Evolutionary conservation across 371 early-diverging fungal genomes (phyloP), one percentile per base, ranked within the genome.

Genomic region (Mortierella sp.): DNA sequence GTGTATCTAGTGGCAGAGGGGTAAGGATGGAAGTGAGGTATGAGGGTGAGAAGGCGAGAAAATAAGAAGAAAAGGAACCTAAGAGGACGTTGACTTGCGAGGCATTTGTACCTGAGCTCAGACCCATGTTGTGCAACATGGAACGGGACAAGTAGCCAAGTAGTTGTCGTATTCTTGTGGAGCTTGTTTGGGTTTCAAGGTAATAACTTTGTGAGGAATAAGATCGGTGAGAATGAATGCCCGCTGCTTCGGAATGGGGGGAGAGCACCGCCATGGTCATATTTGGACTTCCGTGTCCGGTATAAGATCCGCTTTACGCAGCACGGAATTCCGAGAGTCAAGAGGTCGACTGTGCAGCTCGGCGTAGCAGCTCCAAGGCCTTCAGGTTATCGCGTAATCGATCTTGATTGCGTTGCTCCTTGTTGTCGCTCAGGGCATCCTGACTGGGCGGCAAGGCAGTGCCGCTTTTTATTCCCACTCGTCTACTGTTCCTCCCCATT

Each of bases 401-500:
- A n/a, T n/a, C n/a, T 34, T 34, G 34, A 34, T 34, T 10, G 34
- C 34, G 34, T 34, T n/a, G n/a, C n/a, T n/a, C 34, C 34, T 34
- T 34, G 34, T 10, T 10, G 34, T 34, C 34, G 34, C 34, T 7
- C 34, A 34, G 4, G 34, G 7, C 34, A 7, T 34, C 34, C 4
- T 34, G 7, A 10, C 4, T 34, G 7, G 34, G 34, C 4, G 34
- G 7, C 34, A 34, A 4, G 34, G 34, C 34, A 34, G 34, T 25
- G 49, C 14, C 3, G 24, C 24, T 27, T 2, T 25, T 39, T 28
- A 70, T 31, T 67, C 74, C 74, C 74, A 73, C n/a, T 73, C 74
- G 48, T 73, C 74, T 19, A 73, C 57, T 1, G 60, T 59, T 27
- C 74, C 74, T 48, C 74, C 74, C 74, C 67, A 73, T 39, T 73